Evolutionary conservation across 1,139 yeast genomes (phyloP), one percentile per base, ranked within the genome.

Genomic region (Pichia sp.): DNA sequence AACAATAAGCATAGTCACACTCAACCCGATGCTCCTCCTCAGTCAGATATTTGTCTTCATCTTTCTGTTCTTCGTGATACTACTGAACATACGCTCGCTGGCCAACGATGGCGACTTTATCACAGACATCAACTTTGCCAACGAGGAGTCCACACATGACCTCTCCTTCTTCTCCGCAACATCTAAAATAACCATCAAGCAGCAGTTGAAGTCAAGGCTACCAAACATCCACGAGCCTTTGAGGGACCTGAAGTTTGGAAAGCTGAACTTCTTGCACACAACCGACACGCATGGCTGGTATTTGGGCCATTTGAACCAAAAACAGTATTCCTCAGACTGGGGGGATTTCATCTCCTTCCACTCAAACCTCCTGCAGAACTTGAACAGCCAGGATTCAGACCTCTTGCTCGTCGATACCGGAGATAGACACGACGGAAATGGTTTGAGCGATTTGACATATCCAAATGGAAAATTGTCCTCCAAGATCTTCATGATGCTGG

Each of bases 281-380:
- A 93, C 98, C 0, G 99, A 93, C 64, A 92, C 97, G 2, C 99
- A 93, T 68, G 95, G 93, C 0, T 93, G 98, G 98, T 81, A 87
- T 58, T 83, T 92, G 5, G 97, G 98, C 0, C 98, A 92, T 71
- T 62, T 80, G 44, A 82, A 84, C 61, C 97, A 91, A 68, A 76
- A 79, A 33, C 81, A 79, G 57, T 93, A 85, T 68, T 79, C 85
- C 48, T 95, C 89, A 8, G 88, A 90, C 67, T 93, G 97, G 97
- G 99, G 98, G 9, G 96, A 93, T 65, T 89, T 87, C 60, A 67
- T 87, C 3, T 84, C 95, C 0, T 91, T 93, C 64, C 72, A 82
- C 1, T 62, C 69, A 14, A 81, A 80, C 54, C 68, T 89, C 67
- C 71, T 74, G 46, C 66, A 71, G 29, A 82, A 90, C 0, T 75